Conservation (phyloP, 345 rosid genomes). For the Salix exigua region DNA sequence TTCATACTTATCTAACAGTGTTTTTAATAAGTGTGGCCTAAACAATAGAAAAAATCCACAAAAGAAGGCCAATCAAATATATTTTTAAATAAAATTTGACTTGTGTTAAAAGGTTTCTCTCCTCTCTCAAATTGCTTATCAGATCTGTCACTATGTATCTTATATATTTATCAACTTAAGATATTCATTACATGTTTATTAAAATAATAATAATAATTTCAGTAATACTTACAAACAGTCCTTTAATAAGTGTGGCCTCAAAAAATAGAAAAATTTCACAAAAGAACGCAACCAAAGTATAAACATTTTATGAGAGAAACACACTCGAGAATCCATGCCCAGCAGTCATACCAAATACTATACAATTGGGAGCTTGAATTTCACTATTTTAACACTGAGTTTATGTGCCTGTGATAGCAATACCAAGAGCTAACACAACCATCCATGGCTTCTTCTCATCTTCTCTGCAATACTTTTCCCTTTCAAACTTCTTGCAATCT, state of each 20-base stretch:
- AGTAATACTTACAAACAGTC: no score
- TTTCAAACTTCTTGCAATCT: constrained; percentile 25
- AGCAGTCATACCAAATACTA: background rate
- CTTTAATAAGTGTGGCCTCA: background rate
- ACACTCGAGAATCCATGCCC: background rate
- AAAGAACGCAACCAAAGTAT: background rate
- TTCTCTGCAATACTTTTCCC: constrained; percentile 39
- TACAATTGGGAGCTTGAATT: background rate
- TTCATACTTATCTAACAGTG: no score
- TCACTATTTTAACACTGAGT: background rate
- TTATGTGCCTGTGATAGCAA: background rate
- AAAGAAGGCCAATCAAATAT: no score
- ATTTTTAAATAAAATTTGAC: no score
- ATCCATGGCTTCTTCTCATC: constrained; percentile 48
- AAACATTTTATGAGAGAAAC: background rate
- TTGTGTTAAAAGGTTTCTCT: no score
- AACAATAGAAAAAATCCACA: no score
- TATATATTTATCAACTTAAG: no score
- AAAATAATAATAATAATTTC: no score
- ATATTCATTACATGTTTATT: no score
- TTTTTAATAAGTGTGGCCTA: no score
- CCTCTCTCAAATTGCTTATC: no score
- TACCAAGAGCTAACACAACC: background rate
- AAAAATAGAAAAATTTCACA: background rate
- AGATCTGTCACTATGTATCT: no score